Evolutionary conservation across 2,329 filamentous ascomycete species (phyloP).

Genomic region (Fusarium virguliforme): DNA sequence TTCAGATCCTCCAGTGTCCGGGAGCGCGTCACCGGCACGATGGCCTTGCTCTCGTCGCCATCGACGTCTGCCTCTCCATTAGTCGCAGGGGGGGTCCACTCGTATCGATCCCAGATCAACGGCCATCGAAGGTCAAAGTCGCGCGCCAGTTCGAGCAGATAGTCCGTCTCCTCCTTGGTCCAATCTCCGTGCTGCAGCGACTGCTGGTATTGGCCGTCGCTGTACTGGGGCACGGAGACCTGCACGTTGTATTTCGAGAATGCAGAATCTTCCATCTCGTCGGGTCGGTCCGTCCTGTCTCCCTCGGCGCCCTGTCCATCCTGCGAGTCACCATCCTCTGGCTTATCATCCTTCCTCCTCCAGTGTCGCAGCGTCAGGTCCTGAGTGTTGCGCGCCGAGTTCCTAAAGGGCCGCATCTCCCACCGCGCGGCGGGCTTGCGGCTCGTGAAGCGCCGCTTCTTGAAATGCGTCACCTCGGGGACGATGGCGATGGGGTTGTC

Average conservation of each 20-base stretch:
- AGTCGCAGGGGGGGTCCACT: slow-evolving; percentile 71
- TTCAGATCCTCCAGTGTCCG: slow-evolving; percentile 93
- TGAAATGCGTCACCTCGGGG: slow-evolving; percentile 72
- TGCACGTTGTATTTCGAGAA: slow-evolving; percentile 93
- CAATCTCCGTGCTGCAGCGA: slow-evolving; percentile 83
- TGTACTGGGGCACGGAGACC: slow-evolving; percentile 85
- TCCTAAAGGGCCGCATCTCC: slow-evolving; percentile 81
- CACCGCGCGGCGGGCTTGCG: slow-evolving; percentile 73
- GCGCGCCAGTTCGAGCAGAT: slow-evolving; percentile 81
- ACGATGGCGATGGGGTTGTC: slow-evolving; percentile 79
- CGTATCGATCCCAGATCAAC: slow-evolving; percentile 93
- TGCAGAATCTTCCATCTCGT: slow-evolving; percentile 68
- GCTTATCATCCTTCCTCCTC: slow-evolving; percentile 74
- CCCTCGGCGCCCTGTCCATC: slow-evolving; percentile 51
- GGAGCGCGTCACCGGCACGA: slow-evolving; percentile 67
- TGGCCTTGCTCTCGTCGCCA: slow-evolving; percentile 66
- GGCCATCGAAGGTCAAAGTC: slow-evolving; percentile 93
- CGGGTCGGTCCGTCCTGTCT: slow-evolving; percentile 41
- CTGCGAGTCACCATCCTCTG: slow-evolving; percentile 53
- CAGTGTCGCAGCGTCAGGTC: slow-evolving; percentile 82
- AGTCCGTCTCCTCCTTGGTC: slow-evolving; percentile 95
- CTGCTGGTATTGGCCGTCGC: slow-evolving; percentile 86
- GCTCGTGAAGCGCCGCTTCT: slow-evolving; percentile 70
- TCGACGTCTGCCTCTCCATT: slow-evolving; percentile 64
- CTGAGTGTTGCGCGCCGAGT: slow-evolving; percentile 81